phyloP scores from a whole-genome alignment of 208 protist genomes.

The Leishmania lainsoni region DNA sequence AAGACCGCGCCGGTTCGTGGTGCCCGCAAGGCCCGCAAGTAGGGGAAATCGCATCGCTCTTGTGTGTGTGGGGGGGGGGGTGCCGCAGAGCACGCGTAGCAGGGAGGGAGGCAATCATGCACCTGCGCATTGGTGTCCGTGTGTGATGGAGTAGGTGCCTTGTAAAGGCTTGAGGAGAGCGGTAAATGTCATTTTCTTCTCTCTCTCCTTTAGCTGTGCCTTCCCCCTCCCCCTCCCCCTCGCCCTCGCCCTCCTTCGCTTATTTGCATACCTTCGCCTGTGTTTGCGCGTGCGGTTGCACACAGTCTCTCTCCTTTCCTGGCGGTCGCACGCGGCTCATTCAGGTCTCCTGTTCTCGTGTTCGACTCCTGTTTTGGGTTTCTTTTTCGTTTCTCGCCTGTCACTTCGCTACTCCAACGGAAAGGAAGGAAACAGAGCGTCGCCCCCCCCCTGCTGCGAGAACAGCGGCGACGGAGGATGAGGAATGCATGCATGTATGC shows the following conservation, averaged over 20 bases:
- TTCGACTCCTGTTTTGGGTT: slow-evolving; percentile 3
- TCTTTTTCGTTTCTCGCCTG: slow-evolving; percentile 2
- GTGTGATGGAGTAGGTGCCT: not conserved
- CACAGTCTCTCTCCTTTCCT: not conserved
- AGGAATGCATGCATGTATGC: not conserved
- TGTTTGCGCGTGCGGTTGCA: not conserved
- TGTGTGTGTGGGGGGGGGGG: no score
- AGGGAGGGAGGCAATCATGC: not conserved
- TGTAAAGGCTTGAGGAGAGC: not conserved
- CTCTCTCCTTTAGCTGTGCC: not conserved
- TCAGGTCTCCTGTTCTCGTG: not conserved
- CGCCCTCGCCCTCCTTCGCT: no score
- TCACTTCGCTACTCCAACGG: not conserved
- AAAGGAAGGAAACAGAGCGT: not conserved
- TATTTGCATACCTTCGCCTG: not conserved
- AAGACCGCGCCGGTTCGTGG: slow-evolving; percentile 47
- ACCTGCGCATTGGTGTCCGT: not conserved
- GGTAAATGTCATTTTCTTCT: not conserved
- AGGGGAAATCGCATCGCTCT: no score
- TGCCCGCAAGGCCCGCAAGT: slow-evolving; percentile 59
- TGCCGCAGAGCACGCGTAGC: no score
- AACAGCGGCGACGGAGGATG: not conserved
- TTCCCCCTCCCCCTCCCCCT: no score
- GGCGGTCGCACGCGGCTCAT: not conserved
- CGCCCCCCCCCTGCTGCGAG: not conserved